A percentile compares a stretch with the other conserved stretches of the same genome.
Conservation (phyloP, 2,329 filamentous ascomycete species). For the Teratosphaeria zuluensis region DNA sequence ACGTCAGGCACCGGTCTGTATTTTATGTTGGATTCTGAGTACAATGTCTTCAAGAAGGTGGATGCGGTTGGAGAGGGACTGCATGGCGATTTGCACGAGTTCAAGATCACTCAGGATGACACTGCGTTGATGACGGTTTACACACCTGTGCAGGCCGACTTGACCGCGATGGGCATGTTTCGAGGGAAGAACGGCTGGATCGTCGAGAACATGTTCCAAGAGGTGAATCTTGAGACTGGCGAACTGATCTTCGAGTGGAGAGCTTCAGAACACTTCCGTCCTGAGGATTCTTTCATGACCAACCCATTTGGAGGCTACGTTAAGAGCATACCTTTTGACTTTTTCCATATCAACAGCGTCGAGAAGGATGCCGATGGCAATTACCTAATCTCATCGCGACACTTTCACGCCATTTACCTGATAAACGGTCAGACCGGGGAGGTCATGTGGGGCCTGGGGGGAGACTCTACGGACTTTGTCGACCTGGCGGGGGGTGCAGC, state of each 20-base stretch:
- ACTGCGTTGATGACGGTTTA: conserved; percentile 39
- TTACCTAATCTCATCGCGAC: conserved; percentile 45
- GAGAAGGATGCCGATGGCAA: conserved; percentile 42
- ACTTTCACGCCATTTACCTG: conserved; percentile 38
- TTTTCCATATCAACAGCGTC: conserved; percentile 48
- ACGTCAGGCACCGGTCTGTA: conserved; percentile 27
- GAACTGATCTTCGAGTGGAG: conserved; percentile 33
- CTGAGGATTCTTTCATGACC: conserved; percentile 15
- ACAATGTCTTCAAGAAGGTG: conserved; percentile 18
- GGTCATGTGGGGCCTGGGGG: conserved; percentile 42
- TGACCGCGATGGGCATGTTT: conserved; percentile 17
- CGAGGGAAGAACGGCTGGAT: conserved; percentile 28
- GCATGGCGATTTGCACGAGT: conserved; percentile 35
- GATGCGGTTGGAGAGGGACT: conserved; percentile 20
- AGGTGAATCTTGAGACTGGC: conserved; percentile 31
- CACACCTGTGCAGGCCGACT: conserved; percentile 21
- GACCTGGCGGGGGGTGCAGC: conserved; percentile 18
- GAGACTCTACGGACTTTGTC: conserved; percentile 17
- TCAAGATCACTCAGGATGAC: conserved; percentile 31
- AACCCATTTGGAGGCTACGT: conserved; percentile 1
- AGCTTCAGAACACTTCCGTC: conserved; percentile 27
- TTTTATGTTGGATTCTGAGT: conserved; percentile 25
- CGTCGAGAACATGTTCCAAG: conserved; percentile 36
- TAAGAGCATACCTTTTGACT: conserved; percentile 33
- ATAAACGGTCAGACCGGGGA: conserved; percentile 39